phyloP scores from a whole-genome alignment of 805 yeast species.

The Yarrowia yakushimensis region DNA sequence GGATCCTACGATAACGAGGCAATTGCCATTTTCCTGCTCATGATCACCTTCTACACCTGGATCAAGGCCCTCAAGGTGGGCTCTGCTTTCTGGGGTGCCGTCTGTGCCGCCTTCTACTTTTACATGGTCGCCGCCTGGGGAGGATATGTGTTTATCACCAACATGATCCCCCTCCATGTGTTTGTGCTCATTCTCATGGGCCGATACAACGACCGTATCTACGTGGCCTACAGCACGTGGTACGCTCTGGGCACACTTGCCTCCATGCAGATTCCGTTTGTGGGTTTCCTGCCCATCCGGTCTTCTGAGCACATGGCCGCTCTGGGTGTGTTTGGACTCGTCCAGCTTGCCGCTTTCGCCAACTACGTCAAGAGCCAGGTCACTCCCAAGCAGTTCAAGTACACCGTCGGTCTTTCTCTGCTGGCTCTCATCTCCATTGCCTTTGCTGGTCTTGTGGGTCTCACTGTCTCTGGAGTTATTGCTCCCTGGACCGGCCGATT shows the following conservation, averaged over 20 bases:
- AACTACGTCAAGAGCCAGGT: conserved; percentile 73
- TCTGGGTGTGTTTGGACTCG: conserved; percentile 90
- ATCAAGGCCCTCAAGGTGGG: conserved; percentile 90
- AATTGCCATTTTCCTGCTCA: conserved; percentile 89
- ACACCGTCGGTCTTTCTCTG: conserved; percentile 49
- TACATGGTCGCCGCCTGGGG: conserved; percentile 99
- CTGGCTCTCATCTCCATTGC: conserved; percentile 58
- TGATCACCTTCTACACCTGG: conserved; percentile 96
- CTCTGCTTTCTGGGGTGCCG: conserved; percentile 74
- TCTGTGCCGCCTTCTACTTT: conserved; percentile 85
- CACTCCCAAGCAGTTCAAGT: conserved; percentile 65
- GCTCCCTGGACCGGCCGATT: conserved; percentile 99
- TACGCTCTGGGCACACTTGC: conserved; percentile 95
- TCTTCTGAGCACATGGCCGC: conserved; percentile 99
- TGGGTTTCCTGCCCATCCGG: conserved; percentile 93
- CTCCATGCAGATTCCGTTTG: conserved; percentile 99
- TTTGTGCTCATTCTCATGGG: conserved; percentile 92
- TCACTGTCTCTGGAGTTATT: conserved; percentile 87
- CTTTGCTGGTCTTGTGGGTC: conserved; percentile 63
- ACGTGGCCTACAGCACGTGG: conserved; percentile 94
- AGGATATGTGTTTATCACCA: conserved; percentile 98
- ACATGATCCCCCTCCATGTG: conserved; percentile 92
- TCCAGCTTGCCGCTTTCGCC: conserved; percentile 86
- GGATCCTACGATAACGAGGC: conserved; percentile 99
- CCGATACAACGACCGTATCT: conserved; percentile 75